These are phyloP conservation scores for Globisporangium nodosum DNA, from an alignment of 352 stramenopile species.

Conservation along the genomic window DNA sequence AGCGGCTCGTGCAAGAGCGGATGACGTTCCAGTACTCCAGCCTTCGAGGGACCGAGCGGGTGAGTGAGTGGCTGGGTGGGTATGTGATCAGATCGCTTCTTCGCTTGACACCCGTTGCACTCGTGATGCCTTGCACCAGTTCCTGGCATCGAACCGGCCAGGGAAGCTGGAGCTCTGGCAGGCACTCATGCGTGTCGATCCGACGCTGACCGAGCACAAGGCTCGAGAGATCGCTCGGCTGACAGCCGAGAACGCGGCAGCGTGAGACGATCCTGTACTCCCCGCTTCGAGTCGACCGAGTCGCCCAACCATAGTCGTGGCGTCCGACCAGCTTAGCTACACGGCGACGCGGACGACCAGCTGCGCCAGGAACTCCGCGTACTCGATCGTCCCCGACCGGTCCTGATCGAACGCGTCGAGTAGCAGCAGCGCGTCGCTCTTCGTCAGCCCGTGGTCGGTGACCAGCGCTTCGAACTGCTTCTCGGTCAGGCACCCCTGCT, in stretches of 20 bases:
- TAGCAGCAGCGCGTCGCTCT: conserved; percentile 23
- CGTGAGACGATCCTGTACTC: background rate
- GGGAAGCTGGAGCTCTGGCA: conserved; percentile 55
- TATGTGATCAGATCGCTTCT: background rate
- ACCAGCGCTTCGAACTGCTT: conserved; percentile 45
- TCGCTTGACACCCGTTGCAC: background rate
- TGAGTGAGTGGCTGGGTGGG: conserved; percentile 8
- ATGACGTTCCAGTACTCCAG: conserved; percentile 56
- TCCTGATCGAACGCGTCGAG: conserved; percentile 39
- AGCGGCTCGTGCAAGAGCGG: conserved; percentile 50
- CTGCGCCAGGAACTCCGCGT: conserved; percentile 49
- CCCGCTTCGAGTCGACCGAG: too few species aligned
- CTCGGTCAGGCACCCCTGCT: conserved; percentile 27
- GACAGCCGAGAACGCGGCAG: conserved; percentile 5
- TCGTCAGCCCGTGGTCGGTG: conserved; percentile 24
- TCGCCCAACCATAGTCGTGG: too few species aligned
- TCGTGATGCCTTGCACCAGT: conserved; percentile 20
- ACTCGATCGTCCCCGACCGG: conserved; percentile 44
- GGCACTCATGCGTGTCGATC: conserved; percentile 61
- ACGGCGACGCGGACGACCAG: conserved; percentile 20
- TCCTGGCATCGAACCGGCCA: conserved; percentile 37
- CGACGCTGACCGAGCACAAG: conserved; percentile 43
- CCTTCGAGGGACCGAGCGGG: conserved; percentile 46
- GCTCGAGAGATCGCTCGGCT: conserved; percentile 39
- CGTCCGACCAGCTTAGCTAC: background rate